Evolutionary conservation across 345 rosid species (phyloP), one percentile per base, ranked within the genome.

Genomic region (Aurinia saxatilis): DNA sequence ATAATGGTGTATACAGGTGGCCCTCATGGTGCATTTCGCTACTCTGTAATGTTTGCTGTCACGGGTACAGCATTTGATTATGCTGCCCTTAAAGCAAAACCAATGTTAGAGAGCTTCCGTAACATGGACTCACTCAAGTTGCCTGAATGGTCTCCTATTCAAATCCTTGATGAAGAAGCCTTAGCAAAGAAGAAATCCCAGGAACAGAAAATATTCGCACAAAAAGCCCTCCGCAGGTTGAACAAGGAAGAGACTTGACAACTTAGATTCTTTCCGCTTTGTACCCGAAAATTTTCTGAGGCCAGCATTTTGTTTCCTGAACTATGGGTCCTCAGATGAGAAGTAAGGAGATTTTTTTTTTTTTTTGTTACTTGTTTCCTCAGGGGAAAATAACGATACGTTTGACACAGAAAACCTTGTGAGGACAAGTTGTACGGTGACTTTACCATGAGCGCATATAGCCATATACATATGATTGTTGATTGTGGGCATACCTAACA

Each of bases 131-230:
- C 78, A 68, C 39, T 80, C 54, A 83, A 81, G 67, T 77, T 88
- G 67, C 90, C 95, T 12, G 90, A 84, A 50, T 91, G 98, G 92
- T 91, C 75, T 63, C 90, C 96, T 19, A 84, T 91, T 57, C 84
- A 82, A 80, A 72, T 86, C 49, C 90, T 88, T 2, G 88, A 91
- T 44, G 96, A 84, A 55, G 92, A 88, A 71, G 87, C 86, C 31
- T 77, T 88, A 25, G 84, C 88, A 23, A 77, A 78, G 50, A 91
- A 91, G 81, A 75, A 72, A 74, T 90, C 88, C 57, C 73, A 66
- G 58, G 88, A 88, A 71, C 76, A 84, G 59, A 75, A 74, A 63
- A 68, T 80, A 42, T 79, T 69, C 34, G 52, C 70, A 2, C 78
- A 75, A 63, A 75, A 76, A 60, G 67, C 74, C 14, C 69, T 77